A percentile compares a stretch with the other conserved stretches of the same genome.
These are phyloP conservation scores for Primulina tabacum DNA, from an alignment of 257 asterid species.

Conservation along the genomic window DNA sequence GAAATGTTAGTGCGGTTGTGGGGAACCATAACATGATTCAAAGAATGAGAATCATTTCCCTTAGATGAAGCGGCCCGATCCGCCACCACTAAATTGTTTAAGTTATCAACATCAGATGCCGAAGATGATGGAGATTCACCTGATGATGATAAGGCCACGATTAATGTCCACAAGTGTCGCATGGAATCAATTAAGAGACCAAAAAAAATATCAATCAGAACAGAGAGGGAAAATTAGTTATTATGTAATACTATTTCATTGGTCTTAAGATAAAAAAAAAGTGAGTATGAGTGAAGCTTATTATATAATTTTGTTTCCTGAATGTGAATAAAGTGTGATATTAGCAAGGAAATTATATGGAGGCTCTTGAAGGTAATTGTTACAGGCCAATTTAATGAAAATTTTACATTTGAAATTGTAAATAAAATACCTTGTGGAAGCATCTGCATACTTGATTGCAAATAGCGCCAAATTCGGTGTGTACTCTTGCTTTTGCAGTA, in stretches of 20 bases:
- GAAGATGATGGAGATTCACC: conserved; percentile 98
- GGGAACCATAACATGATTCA: conserved; percentile 56
- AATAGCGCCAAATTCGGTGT: conserved; percentile 48
- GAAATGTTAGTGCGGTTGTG: conserved; percentile 55
- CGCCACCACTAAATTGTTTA: conserved; percentile 55
- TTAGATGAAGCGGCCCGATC: conserved; percentile 58
- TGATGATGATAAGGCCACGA: conserved; percentile 39
- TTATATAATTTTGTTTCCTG: not conserved
- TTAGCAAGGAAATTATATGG: not conserved
- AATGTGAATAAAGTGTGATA: not conserved
- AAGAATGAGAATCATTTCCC: conserved; percentile 54
- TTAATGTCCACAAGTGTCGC: conserved; percentile 20
- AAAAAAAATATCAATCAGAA: conserved; percentile 3
- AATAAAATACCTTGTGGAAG: conserved; percentile 60
- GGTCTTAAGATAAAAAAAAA: conserved; percentile 2
- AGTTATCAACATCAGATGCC: conserved; percentile 89
- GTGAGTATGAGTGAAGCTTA: not conserved
- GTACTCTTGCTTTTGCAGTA: conserved; percentile 61
- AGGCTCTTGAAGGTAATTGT: not conserved
- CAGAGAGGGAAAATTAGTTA: not conserved
- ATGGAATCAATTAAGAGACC: conserved; percentile 12
- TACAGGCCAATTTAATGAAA: conserved; percentile 9
- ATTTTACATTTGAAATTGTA: conserved; percentile 1
- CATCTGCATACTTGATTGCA: conserved; percentile 67
- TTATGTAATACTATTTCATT: not conserved